phyloP scores from a whole-genome alignment of 208 protist species.

The Trypanosoma congolense region DNA sequence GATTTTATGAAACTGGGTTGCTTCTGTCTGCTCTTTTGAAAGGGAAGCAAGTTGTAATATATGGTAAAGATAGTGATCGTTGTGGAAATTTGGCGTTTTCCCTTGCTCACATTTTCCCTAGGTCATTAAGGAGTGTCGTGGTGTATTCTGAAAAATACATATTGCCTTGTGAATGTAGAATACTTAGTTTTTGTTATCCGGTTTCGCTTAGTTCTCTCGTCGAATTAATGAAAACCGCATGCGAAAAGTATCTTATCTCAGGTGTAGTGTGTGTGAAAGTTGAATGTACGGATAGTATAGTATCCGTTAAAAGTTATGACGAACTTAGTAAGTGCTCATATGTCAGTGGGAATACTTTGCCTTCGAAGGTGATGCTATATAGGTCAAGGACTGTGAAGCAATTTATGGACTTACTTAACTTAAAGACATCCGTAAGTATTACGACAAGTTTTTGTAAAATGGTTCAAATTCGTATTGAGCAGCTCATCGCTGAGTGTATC shows the following conservation, averaged over 20 bases:
- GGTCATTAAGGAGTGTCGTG: constrained; percentile 22
- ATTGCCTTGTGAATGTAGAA: constrained; percentile 55
- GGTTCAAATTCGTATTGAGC: constrained; percentile 43
- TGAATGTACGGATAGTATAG: constrained; percentile 17
- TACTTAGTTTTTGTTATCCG: constrained; percentile 38
- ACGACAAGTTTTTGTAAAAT: constrained; percentile 24
- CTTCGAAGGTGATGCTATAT: neutral
- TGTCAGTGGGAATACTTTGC: too few species aligned
- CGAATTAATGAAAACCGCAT: neutral
- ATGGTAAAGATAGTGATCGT: constrained; percentile 28
- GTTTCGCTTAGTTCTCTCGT: constrained; percentile 2
- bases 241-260: neutral
- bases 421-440: neutral
- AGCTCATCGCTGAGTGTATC: constrained; percentile 61
- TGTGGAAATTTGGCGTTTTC: constrained; percentile 52
- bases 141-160: constrained; percentile 45
- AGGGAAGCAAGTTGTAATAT: constrained; percentile 70
- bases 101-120: constrained; percentile 55
- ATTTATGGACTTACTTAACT: constrained; percentile 16
- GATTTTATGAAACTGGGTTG: constrained; percentile 16
- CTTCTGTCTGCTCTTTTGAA: constrained; percentile 58
- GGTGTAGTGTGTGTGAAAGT: constrained; percentile 32
- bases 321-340: constrained; percentile 5
- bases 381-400: constrained; percentile 5
- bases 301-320: constrained; percentile 28